A percentile compares a stretch with the other conserved stretches of the same genome.
Conservation (phyloP, 129 eudicot genomes). For the sunflower (Helianthus annuus) region HanXRQr2.0-SUNRISE NC_035445.2:163704745-163705244, state of each 20-base stretch:
- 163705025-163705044: too few species aligned
- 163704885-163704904: slow-evolving; percentile 23
- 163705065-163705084: too few species aligned
- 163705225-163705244: too few species aligned
- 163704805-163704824: background rate
- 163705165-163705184: too few species aligned
- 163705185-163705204: too few species aligned
- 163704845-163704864: slow-evolving; percentile 35
- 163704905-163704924: slow-evolving; percentile 40
- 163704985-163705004: slow-evolving; percentile 20
- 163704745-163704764: background rate
- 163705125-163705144: too few species aligned
- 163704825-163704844: too few species aligned
- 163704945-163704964: slow-evolving; percentile 40
- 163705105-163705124: too few species aligned
- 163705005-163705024: background rate
- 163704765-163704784: background rate
- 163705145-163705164: too few species aligned
- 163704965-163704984: slow-evolving; percentile 27
- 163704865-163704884: slow-evolving; percentile 39
- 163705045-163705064: too few species aligned
- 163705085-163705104: too few species aligned
- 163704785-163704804: slow-evolving; percentile 17
- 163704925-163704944: slow-evolving; percentile 15
- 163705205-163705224: too few species aligned